Conservation (phyloP, 2,329 filamentous ascomycete species). For the Chaetomium strumarium region DNA sequence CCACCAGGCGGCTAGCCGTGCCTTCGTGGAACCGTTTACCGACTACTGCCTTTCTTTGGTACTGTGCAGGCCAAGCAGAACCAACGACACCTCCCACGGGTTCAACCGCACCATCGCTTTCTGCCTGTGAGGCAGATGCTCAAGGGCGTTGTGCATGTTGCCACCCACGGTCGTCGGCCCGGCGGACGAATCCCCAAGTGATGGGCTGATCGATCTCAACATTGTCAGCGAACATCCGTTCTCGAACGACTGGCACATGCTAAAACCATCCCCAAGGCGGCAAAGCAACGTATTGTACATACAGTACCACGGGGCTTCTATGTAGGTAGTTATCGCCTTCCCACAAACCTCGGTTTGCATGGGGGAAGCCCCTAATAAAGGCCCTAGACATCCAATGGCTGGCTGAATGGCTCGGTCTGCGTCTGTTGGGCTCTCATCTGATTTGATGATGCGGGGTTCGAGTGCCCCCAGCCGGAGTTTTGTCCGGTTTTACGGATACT, state of each 20-base stretch:
- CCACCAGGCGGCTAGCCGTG: constrained; percentile 2
- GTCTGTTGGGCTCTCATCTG: neutral
- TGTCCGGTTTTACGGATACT: no score
- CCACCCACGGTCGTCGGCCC: constrained; percentile 11
- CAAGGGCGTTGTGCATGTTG: neutral
- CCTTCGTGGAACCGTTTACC: constrained; percentile 10
- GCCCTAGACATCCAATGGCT: neutral
- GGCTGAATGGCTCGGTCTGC: neutral
- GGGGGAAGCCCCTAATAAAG: constrained; percentile 6
- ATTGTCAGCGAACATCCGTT: neutral
- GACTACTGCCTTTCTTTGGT: constrained; percentile 12
- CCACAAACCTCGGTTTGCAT: constrained; percentile 22
- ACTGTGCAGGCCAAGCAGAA: constrained; percentile 7
- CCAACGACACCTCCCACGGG: constrained; percentile 15
- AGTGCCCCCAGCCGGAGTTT: constrained; percentile 5
- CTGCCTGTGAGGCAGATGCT: constrained; percentile 17
- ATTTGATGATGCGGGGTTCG: neutral
- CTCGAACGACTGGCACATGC: neutral
- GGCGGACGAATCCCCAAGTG: neutral
- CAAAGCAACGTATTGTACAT: no score
- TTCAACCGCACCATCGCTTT: constrained; percentile 12
- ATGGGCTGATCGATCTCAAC: neutral
- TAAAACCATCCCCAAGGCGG: neutral
- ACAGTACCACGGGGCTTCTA: constrained; percentile 6
- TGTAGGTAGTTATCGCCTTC: neutral